Base-by-base conservation (phyloP, 78 protist species). In the Dictyostelium brefeldianum region DNA sequence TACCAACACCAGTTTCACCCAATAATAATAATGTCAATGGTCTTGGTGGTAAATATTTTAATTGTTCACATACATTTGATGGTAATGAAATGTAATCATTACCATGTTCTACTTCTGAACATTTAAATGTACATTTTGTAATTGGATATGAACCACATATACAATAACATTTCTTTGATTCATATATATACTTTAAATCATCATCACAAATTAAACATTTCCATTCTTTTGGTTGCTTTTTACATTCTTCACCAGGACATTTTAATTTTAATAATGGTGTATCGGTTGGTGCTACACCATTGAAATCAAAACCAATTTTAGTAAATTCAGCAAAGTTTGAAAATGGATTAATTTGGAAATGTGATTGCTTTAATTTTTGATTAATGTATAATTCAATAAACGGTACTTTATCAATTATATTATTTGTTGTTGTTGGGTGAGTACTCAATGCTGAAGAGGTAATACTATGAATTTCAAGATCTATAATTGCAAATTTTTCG, bases 11-110 rank as follows among this genome's bases (percentile, higher is more conserved):
- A 22, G 17, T 25, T 25, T 59, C 70, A 22, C 70, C 70, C 4
- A 59, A 4, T 25, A 59, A 25, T 59, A 59, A 25, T 3, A 59
- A 10, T 8, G 41, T 25, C 8, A 59, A 59, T 25, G 70, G 70
- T 59, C 70, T 59, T 59, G 70, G 43, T n/a, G 69, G 69, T 18
- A 59, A n/a, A 9, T 22, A 59, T 59, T 18, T 59, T 59, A 59
- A 22, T 59, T 22, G 69, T 18, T 59, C 69, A 5, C 22, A 22
- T 4, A 20, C 69, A 3, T 59, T 1, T 5, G 0, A 6, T 20
- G 69, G 69, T 22, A 59, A 22, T 59, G 25, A 4, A 51, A 51
- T 4, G 4, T 51, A 51, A 4, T 51, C 56, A 4, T 51, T 51
- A 51, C 56, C 56, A 51, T 51, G 56, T 12, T 51, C 56, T 14